A percentile compares a stretch with the other conserved stretches of the same genome.
Conservation (phyloP, 495 filamentous ascomycete species). For the Lasiosphaeria miniovina region DNA sequence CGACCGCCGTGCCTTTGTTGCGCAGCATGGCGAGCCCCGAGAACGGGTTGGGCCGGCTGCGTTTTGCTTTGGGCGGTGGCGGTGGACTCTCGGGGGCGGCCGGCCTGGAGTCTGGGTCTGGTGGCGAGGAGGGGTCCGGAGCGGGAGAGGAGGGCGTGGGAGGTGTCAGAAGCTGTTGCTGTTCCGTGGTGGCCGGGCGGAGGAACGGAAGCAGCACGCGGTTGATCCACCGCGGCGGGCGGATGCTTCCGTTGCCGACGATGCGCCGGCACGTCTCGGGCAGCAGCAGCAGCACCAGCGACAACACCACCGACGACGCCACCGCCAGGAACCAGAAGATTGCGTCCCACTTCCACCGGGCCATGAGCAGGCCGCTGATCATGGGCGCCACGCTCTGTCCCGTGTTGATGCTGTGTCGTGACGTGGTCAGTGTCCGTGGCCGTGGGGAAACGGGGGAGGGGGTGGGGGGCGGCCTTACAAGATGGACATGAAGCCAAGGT, state of each 20-base stretch:
- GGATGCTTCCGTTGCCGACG: slow-evolving; percentile 50
- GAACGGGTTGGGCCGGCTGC: neutral
- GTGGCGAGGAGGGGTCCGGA: neutral
- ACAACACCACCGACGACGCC: slow-evolving; percentile 24
- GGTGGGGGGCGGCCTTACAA: slow-evolving; percentile 2
- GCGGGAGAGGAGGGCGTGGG: neutral
- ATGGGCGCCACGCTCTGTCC: slow-evolving; percentile 45
- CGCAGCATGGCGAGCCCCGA: neutral
- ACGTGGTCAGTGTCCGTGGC: neutral
- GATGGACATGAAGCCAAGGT: slow-evolving; percentile 32
- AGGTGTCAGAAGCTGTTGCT: too few relatives aligned
- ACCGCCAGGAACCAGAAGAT: slow-evolving; percentile 63
- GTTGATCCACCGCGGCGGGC: slow-evolving; percentile 3
- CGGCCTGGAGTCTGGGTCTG: neutral
- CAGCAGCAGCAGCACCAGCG: slow-evolving; percentile 35
- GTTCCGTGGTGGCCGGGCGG: neutral
- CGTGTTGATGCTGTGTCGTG: slow-evolving; percentile 19
- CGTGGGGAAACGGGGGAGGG: neutral
- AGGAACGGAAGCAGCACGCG: neutral
- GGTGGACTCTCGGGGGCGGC: neutral
- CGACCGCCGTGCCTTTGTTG: neutral
- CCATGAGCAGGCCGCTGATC: slow-evolving; percentile 50
- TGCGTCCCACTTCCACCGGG: slow-evolving; percentile 53
- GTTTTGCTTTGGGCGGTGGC: neutral
- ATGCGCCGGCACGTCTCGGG: slow-evolving; percentile 56